Base-by-base conservation (phyloP, 805 yeast species). In the Saccharomycopsis sp. region DNA sequence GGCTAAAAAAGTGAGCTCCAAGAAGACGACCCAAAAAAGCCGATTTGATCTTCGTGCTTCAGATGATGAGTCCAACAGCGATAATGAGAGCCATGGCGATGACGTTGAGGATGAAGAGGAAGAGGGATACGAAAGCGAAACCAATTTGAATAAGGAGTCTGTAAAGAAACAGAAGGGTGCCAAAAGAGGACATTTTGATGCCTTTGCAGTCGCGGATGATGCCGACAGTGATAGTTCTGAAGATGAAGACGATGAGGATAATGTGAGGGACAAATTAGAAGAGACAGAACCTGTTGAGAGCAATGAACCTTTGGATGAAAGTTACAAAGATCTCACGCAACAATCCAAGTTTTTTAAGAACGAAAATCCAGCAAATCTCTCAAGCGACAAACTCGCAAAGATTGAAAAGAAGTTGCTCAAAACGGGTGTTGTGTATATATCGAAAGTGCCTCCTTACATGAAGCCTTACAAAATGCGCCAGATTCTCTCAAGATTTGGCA, bases 381-480 rank as follows among this genome's bases (percentile, higher is more conserved):
- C 71, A 7, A 61, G 65, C 47, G 74, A 72, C 48, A 67, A 76
- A 64, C 59, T 67, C 53, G 66, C 69, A 51, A 65, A 71, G 59
- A 62, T 70, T 23, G 71, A 71, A 29, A 73, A 73, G 52, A 78
- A 80, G 63, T 72, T 84, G 46, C 82, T 84, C 63, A 79, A 80
- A 64, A 85, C 97, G 0, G 99, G 99, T 3, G 97, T 94, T 1
- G 85, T 96, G n/a, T 94, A 94, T 65, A 71, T 94, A 2, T 91
- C 97, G 0, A 80, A 85, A 53, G 81, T 94, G 8, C 99, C 99
- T 0, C 99, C 99, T 24, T 94, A 87, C 68, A 94, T 94, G 99
- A 91, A 91, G 68, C 98, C 99, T 0, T 82, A 86, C 1, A 94
- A 91, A 68, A 75, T 94, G 72, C 79, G 96, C 65, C 94, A 91